Evolutionary conservation across 139 green algal species (phyloP), one percentile per base, ranked within the genome.

Genomic region (Ostreobium quekettii): DNA sequence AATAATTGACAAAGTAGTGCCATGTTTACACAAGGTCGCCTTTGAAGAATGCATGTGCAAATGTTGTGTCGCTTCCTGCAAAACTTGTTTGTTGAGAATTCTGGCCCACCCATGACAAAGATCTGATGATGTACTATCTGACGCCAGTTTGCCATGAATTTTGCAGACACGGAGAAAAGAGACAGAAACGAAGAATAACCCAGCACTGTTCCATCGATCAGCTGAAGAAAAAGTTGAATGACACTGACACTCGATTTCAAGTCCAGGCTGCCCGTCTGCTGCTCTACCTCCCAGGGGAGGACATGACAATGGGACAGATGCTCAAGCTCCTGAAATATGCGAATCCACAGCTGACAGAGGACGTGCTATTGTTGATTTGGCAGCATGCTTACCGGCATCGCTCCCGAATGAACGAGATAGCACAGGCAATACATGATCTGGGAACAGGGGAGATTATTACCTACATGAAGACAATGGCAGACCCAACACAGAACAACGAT

Each of bases 221-320:
- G 24, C 6, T 66, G 7, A 66, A 11, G 42, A 48, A 31, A 7
- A 8, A 22, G 24, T 66, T 42, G 6, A 22, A 31, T 7, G 29
- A 33, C n/a, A 39, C 26, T 66, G 15, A 29, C 31, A 37, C 28
- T 15, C 6, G 19, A 33, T 7, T 66, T 8, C 28, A 19, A 42
- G 32, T 19, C n/a, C 59, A 66, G 24, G n/a, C 59, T 28, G 59
- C 59, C 59, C 42, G 59, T 48, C 59, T 66, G 24, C 59, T 66
- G 6, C n/a, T 66, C 7, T 33, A 66, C 31, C 31, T 66, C 7
- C 30, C 30, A 38, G 30, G 59, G 26, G 6, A 42, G 15, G n/a
- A 66, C 31, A 28, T 66, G 8, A 22, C 28, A n/a, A 31, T 66
- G 59, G 7, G 7, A 19, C 30, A 38, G 19, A 15, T 29, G 7